Percentiles rank a stretch among this genome's conserved stretches.
phyloP scores from a whole-genome alignment of 2,329 filamentous ascomycete genomes.

The Dactylellina parvicollis region DNA sequence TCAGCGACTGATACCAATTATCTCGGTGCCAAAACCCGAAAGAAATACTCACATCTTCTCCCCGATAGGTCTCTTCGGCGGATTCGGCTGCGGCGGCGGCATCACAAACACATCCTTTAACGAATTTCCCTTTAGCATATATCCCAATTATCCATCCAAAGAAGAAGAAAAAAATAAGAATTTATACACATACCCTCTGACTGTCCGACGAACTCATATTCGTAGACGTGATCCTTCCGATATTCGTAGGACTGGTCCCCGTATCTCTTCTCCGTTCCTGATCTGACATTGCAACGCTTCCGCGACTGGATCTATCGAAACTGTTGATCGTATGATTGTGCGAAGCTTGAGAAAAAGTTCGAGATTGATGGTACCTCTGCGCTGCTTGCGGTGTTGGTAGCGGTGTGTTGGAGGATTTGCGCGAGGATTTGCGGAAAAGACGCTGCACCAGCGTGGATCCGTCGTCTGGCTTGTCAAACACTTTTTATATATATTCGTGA shows the following conservation, averaged over 20 bases:
- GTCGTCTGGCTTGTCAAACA: slow-evolving; percentile 40
- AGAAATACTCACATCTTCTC: slow-evolving; percentile 44
- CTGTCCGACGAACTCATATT: slow-evolving; percentile 46
- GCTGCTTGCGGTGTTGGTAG: slow-evolving; percentile 1
- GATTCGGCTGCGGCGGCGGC: slow-evolving; percentile 35
- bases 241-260: slow-evolving; percentile 39
- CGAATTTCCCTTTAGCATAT: slow-evolving; percentile 5
- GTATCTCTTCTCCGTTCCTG: slow-evolving; percentile 37
- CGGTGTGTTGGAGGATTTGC: slow-evolving; percentile 34
- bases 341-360: slow-evolving; percentile 27
- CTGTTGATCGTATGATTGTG: slow-evolving; percentile 27
- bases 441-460: slow-evolving; percentile 34
- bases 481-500: slow-evolving; percentile 16
- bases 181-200: slow-evolving; percentile 25
- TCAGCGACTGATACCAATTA: background rate
- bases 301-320: slow-evolving; percentile 43
- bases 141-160: background rate
- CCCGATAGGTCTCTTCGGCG: slow-evolving; percentile 39
- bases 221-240: slow-evolving; percentile 41
- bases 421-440: slow-evolving; percentile 51
- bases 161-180: background rate
- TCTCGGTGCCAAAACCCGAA: background rate
- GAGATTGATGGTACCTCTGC: slow-evolving; percentile 13
- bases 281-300: slow-evolving; percentile 46
- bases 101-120: slow-evolving; percentile 40